Conservation (phyloP, 2,329 filamentous ascomycete species). For the Ophiognomonia clavigignenti-juglandacearum region DNA sequence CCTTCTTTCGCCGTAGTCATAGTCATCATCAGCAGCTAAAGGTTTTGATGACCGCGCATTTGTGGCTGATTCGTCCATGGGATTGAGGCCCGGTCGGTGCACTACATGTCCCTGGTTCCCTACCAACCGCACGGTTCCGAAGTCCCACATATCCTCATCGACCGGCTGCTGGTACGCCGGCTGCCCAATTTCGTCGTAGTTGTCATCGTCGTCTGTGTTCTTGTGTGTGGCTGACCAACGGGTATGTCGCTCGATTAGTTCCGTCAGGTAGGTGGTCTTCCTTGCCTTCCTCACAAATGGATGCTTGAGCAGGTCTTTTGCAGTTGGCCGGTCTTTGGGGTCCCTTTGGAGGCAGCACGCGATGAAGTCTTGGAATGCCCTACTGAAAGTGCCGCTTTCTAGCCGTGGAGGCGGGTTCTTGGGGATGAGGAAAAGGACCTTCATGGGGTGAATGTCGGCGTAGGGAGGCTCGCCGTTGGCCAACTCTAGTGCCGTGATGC, state of each 20-base stretch:
- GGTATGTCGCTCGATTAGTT: constrained; percentile 86
- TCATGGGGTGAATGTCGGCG: constrained; percentile 97
- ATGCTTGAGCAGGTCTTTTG: constrained; percentile 81
- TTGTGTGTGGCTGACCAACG: constrained; percentile 83
- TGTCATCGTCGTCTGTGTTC: constrained; percentile 59
- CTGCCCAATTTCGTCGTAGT: constrained; percentile 47
- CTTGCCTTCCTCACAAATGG: constrained; percentile 88
- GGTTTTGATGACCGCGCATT: constrained; percentile 64
- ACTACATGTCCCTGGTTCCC: constrained; percentile 56
- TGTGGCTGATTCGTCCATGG: constrained; percentile 75
- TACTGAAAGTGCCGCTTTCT: constrained; percentile 70
- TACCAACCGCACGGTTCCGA: constrained; percentile 88
- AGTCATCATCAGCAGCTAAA: constrained; percentile 43
- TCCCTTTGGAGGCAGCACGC: constrained; percentile 83
- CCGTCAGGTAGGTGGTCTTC: constrained; percentile 93
- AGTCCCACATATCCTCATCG: constrained; percentile 94
- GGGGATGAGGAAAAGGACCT: constrained; percentile 91
- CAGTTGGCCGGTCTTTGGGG: constrained; percentile 80
- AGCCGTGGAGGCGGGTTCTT: constrained; percentile 85
- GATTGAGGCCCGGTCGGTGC: constrained; percentile 55
- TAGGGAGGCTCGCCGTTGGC: constrained; percentile 92
- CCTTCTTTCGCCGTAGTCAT: constrained; percentile 49
- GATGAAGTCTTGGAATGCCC: constrained; percentile 78
- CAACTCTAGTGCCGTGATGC: constrained; percentile 88
- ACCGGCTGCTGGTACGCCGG: constrained; percentile 51